Evolutionary conservation across 2,329 filamentous ascomycete species (phyloP).

Genomic region (Beauveria australis): DNA sequence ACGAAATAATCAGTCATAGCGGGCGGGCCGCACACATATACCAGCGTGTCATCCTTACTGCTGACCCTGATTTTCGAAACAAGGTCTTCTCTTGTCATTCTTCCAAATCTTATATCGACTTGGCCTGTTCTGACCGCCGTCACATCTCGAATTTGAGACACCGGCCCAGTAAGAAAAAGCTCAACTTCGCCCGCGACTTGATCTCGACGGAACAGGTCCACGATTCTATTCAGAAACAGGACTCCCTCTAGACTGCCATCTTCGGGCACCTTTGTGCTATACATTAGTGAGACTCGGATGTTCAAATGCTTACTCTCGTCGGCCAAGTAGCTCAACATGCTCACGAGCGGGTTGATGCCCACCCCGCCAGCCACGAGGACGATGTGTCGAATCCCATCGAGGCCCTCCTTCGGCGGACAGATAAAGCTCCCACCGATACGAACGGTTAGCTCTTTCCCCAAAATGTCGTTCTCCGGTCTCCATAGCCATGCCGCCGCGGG

Average conservation of each 20-base stretch:
- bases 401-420: slow-evolving; percentile 55
- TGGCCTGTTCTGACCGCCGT: background rate
- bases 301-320: slow-evolving; percentile 23
- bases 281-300: slow-evolving; percentile 51
- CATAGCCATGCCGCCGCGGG: slow-evolving; percentile 72
- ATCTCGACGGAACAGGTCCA: slow-evolving; percentile 28
- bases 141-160: background rate
- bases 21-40: slow-evolving; percentile 62
- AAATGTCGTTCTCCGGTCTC: slow-evolving; percentile 45
- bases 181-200: slow-evolving; percentile 32
- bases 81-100: slow-evolving; percentile 37
- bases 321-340: slow-evolving; percentile 58
- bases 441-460: slow-evolving; percentile 52
- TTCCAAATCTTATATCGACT: slow-evolving; percentile 23
- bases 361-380: slow-evolving; percentile 76
- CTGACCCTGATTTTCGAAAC: slow-evolving; percentile 27
- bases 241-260: slow-evolving; percentile 27
- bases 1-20: slow-evolving; percentile 62
- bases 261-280: slow-evolving; percentile 40
- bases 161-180: slow-evolving; percentile 38
- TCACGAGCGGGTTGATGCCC: slow-evolving; percentile 73
- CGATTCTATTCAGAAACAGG: slow-evolving; percentile 44
- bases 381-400: slow-evolving; percentile 45
- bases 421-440: slow-evolving; percentile 75
- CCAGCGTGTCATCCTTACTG: slow-evolving; percentile 34